Base-by-base conservation (phyloP, 805 yeast genomes). In the Lachancea lanzarotensis region DNA sequence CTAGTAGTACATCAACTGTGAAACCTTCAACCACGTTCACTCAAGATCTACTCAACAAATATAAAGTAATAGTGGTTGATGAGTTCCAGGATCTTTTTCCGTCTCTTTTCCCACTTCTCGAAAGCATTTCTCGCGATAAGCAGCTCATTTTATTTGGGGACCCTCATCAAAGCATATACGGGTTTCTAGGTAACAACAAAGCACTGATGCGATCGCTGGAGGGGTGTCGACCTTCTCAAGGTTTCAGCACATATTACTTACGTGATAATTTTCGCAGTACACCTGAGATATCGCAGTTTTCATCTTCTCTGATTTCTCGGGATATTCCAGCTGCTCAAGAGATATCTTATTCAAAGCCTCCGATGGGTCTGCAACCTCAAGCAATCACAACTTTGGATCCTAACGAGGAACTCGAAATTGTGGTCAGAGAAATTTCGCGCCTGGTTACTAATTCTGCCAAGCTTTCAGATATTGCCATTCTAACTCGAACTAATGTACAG, bases 91-190 rank as follows among this genome's bases (percentile, higher is more conserved):
- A 84, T 60, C 69, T 83, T 57, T 76, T 79, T 49, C 73, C 74
- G 0, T 69, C 68, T 9, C 62, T 82, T 17, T 53, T 76, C 20
- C 68, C 69, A 16, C 57, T 83, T 2, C 62, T 81, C 3, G 55
- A 60, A 3, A 56, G 68, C 1, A 62, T 76, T 2, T 50, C 70
- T 0, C 47, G 46, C 7, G 52, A 54, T 2, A 71, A 75, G 43
- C 89, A 84, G 57, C 54, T 84, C 30, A 73, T 82, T 1, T 59
- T 84, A 16, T 82, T 88, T 3, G 90, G 90, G 1, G 91, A 84
- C 61, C 75, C 79, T 1, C 71, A 78, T 56, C 91, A 84, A 61
- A 73, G 84, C 42, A 80, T 84, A 25, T 84, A 81, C 57, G 79
- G 71, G 25, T 84, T 84, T 56, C 56, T 82, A 34, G 86, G 87